phyloP scores from a whole-genome alignment of 1,284 basidiomycete species.

The Ceratobasidium sp. region DNA sequence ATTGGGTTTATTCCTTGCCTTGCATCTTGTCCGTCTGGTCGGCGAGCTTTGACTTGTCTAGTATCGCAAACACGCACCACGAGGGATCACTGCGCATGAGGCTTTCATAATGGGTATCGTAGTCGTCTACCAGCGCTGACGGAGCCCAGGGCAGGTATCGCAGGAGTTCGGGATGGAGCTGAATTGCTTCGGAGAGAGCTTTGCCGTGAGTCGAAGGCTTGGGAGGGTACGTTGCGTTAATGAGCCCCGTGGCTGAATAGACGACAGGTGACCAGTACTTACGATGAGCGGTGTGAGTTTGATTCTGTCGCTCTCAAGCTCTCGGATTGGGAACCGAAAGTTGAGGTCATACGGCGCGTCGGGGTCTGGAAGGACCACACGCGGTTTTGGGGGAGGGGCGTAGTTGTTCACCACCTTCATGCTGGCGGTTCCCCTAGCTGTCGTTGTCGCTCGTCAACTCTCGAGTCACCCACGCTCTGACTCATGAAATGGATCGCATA shows the following conservation, averaged over 20 bases:
- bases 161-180: conserved; percentile 44
- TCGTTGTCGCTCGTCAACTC: not conserved
- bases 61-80: conserved; percentile 50
- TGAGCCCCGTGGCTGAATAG: not conserved
- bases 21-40: conserved; percentile 19
- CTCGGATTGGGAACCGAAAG: conserved; percentile 46
- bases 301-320: conserved; percentile 47
- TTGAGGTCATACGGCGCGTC: conserved; percentile 42
- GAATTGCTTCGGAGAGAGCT: conserved; percentile 32
- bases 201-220: conserved; percentile 47
- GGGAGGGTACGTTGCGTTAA: not conserved
- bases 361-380: conserved; percentile 23
- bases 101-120: conserved; percentile 39
- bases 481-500: conserved; percentile 6
- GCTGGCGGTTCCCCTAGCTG: not conserved
- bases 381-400: conserved; percentile 11
- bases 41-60: conserved; percentile 49
- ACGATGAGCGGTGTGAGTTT: conserved; percentile 48
- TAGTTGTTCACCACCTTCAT: conserved; percentile 25
- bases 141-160: conserved; percentile 46
- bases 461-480: not conserved
- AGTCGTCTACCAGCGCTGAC: conserved; percentile 26
- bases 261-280: conserved; percentile 10
- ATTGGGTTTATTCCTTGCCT: conserved; percentile 45
- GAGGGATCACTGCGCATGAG: conserved; percentile 44